A percentile compares a stretch with the other conserved stretches of the same genome.
Evolutionary conservation across 805 yeast species (phyloP).

Genomic region (Nakazawaea peltata): DNA sequence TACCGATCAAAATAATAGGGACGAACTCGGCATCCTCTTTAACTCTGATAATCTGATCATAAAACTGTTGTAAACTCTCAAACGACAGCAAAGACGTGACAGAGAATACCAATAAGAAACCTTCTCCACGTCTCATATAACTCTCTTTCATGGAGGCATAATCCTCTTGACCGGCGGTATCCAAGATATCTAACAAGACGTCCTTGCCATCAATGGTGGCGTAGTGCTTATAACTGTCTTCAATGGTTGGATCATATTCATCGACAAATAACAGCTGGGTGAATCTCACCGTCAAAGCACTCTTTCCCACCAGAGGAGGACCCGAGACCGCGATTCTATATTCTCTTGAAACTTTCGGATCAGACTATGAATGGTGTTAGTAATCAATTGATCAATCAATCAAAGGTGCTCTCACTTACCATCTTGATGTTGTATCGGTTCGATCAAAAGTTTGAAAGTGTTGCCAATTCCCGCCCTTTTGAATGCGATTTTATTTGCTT

Average conservation of each 20-base stretch:
- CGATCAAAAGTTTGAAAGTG: too few species aligned
- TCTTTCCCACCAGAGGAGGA: conserved; percentile 98
- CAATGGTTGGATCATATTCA: conserved; percentile 98
- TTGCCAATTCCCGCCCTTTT: too few species aligned
- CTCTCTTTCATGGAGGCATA: conserved; percentile 90
- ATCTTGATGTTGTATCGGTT: too few species aligned
- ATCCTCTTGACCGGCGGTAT: conserved; percentile 98
- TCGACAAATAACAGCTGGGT: conserved; percentile 94
- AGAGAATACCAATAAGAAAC: conserved; percentile 81
- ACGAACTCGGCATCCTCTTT: conserved; percentile 51
- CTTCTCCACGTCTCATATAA: conserved; percentile 95
- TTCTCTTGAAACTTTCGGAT: conserved; percentile 36
- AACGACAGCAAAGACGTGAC: conserved; percentile 81
- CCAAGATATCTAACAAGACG: conserved; percentile 78
- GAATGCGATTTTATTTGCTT: too few species aligned
- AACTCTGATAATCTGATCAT: conserved; percentile 34
- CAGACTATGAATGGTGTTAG: not conserved
- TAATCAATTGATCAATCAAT: too few species aligned
- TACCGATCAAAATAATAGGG: conserved; percentile 74
- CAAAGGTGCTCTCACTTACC: too few species aligned
- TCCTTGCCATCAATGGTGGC: conserved; percentile 76
- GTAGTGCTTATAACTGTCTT: conserved; percentile 84
- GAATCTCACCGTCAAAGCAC: conserved; percentile 90
- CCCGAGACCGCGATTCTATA: conserved; percentile 95
- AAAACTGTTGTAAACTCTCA: conserved; percentile 75